Evolutionary conservation across 2,329 filamentous ascomycete species (phyloP).

Genomic region (Aspergillus neoniger): DNA sequence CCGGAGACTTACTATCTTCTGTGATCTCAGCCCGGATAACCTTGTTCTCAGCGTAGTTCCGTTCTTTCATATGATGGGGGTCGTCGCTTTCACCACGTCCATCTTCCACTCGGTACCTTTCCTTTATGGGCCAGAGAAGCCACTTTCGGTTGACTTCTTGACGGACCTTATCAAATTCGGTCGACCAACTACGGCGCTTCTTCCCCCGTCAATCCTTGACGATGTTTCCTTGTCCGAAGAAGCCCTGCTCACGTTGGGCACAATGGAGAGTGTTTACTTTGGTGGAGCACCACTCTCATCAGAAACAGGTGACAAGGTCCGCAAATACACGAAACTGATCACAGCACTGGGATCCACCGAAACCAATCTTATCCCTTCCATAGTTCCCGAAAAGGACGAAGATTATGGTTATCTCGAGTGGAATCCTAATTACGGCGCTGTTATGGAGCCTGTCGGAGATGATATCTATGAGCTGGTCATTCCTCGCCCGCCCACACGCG

Average conservation of each 20-base stretch:
- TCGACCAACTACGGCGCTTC: not conserved
- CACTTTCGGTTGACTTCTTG: not conserved
- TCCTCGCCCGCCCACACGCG: not conserved
- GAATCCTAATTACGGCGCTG: slow-evolving; percentile 19
- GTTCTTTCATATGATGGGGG: not conserved
- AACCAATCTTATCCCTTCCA: not conserved
- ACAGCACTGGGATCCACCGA: not conserved
- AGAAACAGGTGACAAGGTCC: not conserved
- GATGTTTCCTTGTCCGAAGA: not conserved
- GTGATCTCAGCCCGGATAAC: not conserved
- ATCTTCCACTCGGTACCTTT: not conserved
- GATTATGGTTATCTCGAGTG: slow-evolving; percentile 19
- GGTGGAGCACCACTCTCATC: not conserved
- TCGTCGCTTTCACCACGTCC: not conserved
- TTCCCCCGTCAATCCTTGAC: not conserved
- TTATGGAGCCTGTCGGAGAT: slow-evolving; percentile 21
- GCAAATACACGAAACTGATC: not conserved
- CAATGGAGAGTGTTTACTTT: not conserved
- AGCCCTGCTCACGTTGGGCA: not conserved
- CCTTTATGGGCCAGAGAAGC: not conserved
- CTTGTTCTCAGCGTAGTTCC: not conserved
- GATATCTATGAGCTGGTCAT: slow-evolving; percentile 26
- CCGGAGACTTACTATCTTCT: not conserved
- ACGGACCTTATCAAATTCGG: not conserved
- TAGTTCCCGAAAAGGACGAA: not conserved